Conservation (phyloP, 306 rosid species). For the Biancaea sappan region DNA sequence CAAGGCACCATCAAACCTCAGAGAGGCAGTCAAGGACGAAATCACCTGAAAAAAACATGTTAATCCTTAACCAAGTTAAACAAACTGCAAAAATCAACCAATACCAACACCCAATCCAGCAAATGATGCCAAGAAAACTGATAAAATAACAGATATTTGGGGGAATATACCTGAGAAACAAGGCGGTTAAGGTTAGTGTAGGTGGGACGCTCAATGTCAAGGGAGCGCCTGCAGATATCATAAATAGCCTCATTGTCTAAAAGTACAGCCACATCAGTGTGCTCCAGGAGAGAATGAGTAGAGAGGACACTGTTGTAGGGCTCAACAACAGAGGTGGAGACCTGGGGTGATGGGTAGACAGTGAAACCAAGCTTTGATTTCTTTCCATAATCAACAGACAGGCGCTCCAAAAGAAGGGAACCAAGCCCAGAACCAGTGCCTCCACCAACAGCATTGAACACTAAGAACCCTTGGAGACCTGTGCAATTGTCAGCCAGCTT, state of each 20-base stretch:
- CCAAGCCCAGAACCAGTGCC: conserved; percentile 98
- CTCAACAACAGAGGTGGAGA: conserved; percentile 95
- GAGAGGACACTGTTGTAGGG: conserved; percentile 97
- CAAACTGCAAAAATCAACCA: background rate
- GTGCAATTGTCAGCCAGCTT: conserved; percentile 95
- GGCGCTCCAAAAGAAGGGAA: conserved; percentile 82
- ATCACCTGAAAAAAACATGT: conserved; percentile 51
- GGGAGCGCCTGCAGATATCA: conserved; percentile 92
- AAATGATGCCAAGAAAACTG: no score
- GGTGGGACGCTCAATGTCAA: conserved; percentile 91
- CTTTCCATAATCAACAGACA: conserved; percentile 91
- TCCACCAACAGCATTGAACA: conserved; percentile 92
- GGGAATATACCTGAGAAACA: conserved; percentile 71
- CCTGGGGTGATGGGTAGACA: conserved; percentile 92
- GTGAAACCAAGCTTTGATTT: conserved; percentile 94
- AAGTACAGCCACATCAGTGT: conserved; percentile 90
- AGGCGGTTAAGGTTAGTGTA: conserved; percentile 93
- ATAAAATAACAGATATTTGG: no score
- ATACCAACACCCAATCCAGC: no score
- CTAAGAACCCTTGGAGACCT: conserved; percentile 92
- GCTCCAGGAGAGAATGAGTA: conserved; percentile 92
- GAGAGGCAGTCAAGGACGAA: conserved; percentile 85
- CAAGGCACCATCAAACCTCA: conserved; percentile 90
- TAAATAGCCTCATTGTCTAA: conserved; percentile 92
- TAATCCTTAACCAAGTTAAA: background rate